A percentile compares a stretch with the other conserved stretches of the same genome.
Conservation (phyloP, 2,329 filamentous ascomycete genomes). For the Fusarium verrucosum region DNA sequence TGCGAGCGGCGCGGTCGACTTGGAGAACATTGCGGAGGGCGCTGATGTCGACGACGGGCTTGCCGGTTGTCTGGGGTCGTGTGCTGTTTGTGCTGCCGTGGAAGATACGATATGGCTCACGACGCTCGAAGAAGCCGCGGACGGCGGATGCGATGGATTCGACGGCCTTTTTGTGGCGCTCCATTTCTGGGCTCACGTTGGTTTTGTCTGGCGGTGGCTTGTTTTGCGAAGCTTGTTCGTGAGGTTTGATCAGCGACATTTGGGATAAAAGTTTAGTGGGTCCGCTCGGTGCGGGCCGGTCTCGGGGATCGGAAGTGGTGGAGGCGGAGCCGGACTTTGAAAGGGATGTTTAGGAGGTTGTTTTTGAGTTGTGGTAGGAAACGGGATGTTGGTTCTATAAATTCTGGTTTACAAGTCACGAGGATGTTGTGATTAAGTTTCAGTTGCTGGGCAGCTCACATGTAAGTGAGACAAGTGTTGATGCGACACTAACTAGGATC, state of each 20-base stretch:
- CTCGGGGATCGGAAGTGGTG: slow-evolving; percentile 28
- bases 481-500: neutral
- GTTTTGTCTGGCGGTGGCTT: slow-evolving; percentile 6
- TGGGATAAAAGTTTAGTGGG: slow-evolving; percentile 27
- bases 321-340: slow-evolving; percentile 29
- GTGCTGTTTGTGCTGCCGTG: slow-evolving; percentile 83
- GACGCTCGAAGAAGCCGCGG: slow-evolving; percentile 53
- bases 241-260: slow-evolving; percentile 23
- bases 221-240: slow-evolving; percentile 5
- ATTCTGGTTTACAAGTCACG: slow-evolving; percentile 12
- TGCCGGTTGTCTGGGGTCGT: slow-evolving; percentile 60
- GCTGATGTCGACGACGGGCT: slow-evolving; percentile 74
- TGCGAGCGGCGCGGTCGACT: slow-evolving; percentile 62
- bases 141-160: slow-evolving; percentile 55
- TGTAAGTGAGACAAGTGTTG: neutral
- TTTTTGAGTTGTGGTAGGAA: neutral
- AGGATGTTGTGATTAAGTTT: slow-evolving; percentile 17
- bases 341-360: neutral
- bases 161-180: slow-evolving; percentile 58
- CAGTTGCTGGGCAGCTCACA: slow-evolving; percentile 7
- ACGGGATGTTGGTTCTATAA: neutral
- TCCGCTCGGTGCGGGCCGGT: slow-evolving; percentile 27
- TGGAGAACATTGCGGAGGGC: slow-evolving; percentile 69
- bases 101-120: slow-evolving; percentile 73
- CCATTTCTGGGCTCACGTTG: slow-evolving; percentile 44